Base-by-base conservation (phyloP, 352 stramenopile species). In the Globisporangium paddicum region DNA sequence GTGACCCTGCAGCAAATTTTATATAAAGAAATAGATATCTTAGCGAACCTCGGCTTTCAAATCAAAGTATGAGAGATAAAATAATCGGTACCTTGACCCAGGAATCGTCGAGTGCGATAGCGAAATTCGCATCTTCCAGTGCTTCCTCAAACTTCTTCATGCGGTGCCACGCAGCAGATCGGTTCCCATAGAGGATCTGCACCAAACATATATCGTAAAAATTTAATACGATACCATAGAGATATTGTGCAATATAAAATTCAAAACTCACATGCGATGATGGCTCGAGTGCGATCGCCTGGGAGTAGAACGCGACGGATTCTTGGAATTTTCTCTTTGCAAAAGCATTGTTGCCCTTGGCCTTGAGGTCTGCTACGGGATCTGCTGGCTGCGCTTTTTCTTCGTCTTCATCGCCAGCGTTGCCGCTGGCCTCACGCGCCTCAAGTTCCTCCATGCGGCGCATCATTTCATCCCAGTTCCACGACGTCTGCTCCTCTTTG, bases 401-500 rank as follows among this genome's bases (percentile, higher is more conserved):
- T 41, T 81, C 63, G 0, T 37, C 69, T 35, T 86, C 66, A 18
- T 64, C 63, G 25, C 61, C 64, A 30, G 41, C 49, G 21, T 77
- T 67, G 25, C 71, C 71, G 26, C 64, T 63, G 19, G 69, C 68
- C 68, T 95, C 86, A 23, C 69, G 69, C n/a, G 70, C 71, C 62
- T 95, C 86, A 2, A 95, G 68, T 49, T 86, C 82, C 58, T 95
- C 83, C 69, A 95, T 90, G 40, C 83, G 80, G 57, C 85, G 83
- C 83, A 95, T 93, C 62, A 88, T 77, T 1, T 93, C 83, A 51
- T 95, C 82, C 86, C 86, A 95, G 40, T 82, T 75, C 86, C 86
- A 95, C 23, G 62, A 54, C 0, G 75, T 71, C 18, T 82, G 62
- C 45, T 57, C 60, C 23, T 89, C 84, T 40, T 89, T 76, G 35